Evolutionary conservation across 2,329 filamentous ascomycete genomes (phyloP), one percentile per base, ranked within the genome.

Genomic region (Alternaria rosae): DNA sequence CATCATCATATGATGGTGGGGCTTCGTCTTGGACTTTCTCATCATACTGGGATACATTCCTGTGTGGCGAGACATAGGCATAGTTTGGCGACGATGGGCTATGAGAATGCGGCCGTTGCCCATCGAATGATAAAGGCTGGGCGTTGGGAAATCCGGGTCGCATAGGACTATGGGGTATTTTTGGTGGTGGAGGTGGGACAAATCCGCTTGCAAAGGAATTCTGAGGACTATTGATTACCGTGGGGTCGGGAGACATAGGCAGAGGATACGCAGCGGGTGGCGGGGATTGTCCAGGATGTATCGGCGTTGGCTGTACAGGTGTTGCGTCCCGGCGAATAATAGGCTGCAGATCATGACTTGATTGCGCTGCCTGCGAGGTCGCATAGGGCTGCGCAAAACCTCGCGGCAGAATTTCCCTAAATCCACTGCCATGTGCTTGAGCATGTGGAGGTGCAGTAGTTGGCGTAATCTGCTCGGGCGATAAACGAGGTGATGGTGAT

Each of bases 1-100:
- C 74, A 4, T 75, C 76, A 21, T 74, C 72, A 54, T 79, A 79
- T 2, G 72, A 74, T 28, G 76, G 76, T 30, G 76, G 76, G 35
- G 75, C 72, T 21, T 78, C 75, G 28, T 78, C 75, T 9, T 66
- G 57, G 21, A 69, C 42, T 30, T 66, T 55, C 15, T 67, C 69
- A 4, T 75, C 71, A 45, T 75, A 71, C 9, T 68, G 65, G 21
- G 63, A 58, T 30, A 65, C 59, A 13, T 55, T 53, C 11, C 41
- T 23, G 25, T 58, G 35, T 28, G 61, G 61, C 28, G 58, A 42
- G 13, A 55, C 21, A 21, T 68, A 66, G 12, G 54, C 35, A 20
- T 69, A 47, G 10, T 55, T 44, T 41, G 60, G 43, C 11, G 57
- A 54, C n/a, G 59, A 62, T 20, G 59, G 54, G 23, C 60, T 62